Evolutionary conservation across 208 protist genomes (phyloP).

Genomic region (Crithidia mellificae): DNA sequence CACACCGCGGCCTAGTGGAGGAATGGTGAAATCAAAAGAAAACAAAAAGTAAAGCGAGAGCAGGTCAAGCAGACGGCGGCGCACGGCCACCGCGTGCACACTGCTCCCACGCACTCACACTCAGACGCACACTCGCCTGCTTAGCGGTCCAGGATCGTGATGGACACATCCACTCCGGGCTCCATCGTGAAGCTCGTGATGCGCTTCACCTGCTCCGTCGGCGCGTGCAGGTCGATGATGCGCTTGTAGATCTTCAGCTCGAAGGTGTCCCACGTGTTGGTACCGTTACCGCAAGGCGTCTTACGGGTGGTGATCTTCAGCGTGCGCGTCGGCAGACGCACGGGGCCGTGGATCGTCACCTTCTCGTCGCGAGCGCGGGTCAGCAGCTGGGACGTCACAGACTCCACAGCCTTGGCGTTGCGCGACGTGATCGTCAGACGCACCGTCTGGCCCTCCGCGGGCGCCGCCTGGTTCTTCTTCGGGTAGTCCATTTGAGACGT

Average conservation of each 20-base stretch:
- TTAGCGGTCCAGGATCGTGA: constrained; percentile 75
- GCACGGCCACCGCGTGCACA: background rate
- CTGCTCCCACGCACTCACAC: background rate
- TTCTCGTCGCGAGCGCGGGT: constrained; percentile 94
- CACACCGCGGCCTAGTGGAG: constrained; percentile 1
- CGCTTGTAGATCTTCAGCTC: constrained; percentile 99
- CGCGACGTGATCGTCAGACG: constrained; percentile 97
- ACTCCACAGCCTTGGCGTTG: constrained; percentile 97
- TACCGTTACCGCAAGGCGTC: constrained; percentile 99
- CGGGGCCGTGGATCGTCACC: constrained; percentile 96
- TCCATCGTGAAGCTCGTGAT: constrained; percentile 93
- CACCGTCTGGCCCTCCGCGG: constrained; percentile 86
- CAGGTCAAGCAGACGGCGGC: constrained; percentile 1
- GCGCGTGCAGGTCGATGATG: constrained; percentile 96
- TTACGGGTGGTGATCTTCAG: constrained; percentile 98
- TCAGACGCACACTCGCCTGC: background rate
- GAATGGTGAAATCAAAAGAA: constrained; percentile 10
- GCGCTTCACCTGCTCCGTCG: constrained; percentile 88
- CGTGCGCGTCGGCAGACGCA: constrained; percentile 98
- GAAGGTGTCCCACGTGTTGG: constrained; percentile 99
- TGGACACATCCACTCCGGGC: constrained; percentile 85
- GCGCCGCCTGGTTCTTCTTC: constrained; percentile 68
- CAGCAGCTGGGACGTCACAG: constrained; percentile 96
- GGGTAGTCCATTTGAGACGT: constrained; percentile 82
- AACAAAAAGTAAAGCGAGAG: constrained; percentile 10